Evolutionary conservation across 2,329 filamentous ascomycete genomes (phyloP), one percentile per base, ranked within the genome.

Genomic region (Neonectria neomacrospora): DNA sequence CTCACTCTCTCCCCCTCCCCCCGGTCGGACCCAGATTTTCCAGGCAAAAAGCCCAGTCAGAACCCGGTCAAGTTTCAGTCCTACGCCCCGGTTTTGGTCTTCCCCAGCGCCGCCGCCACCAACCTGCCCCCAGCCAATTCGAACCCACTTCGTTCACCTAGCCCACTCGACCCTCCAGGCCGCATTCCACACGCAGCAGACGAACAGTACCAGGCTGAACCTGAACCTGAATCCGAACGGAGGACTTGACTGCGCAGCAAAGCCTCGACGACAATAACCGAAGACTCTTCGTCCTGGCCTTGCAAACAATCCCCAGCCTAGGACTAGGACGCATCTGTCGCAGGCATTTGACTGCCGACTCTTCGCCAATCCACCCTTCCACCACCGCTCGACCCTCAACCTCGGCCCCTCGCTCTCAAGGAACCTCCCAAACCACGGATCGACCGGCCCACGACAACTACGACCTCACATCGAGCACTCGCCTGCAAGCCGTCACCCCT

Each of bases 191-290:
- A 32, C 42, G n/a, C 44, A 22, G 30, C 20, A 50, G 14, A 26
- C 42, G 30, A 22, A 22, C 32, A 54, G 20, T 16, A 23, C 23
- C 50, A 11, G 50, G 5, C 16, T 18, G 22, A n/a, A n/a, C 34
- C 14, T 16, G 34, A 37, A n/a, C 34, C 14, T 34, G 34, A 37
- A n/a, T 14, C 14, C 14, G 34, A 37, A 37, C 34, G 34, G 34
- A 37, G 34, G 34, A 37, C 16, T 37, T 37, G 47, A 32, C 52
- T 34, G 18, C 23, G 32, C 52, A 37, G 55, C 55, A 58, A 52
- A 44, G 55, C 51, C 50, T 61, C 28, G 48, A 57, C 54, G 42
- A 58, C 51, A 44, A 37, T 54, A 58, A 44, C 60, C 60, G 60
- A 63, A 51, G 42, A 14, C 20, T 39, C 30, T 48, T n/a, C 14